These are phyloP conservation scores for Phytophthora macrochlamydospora DNA, from an alignment of 352 stramenopile genomes.

Conservation along the genomic window DNA sequence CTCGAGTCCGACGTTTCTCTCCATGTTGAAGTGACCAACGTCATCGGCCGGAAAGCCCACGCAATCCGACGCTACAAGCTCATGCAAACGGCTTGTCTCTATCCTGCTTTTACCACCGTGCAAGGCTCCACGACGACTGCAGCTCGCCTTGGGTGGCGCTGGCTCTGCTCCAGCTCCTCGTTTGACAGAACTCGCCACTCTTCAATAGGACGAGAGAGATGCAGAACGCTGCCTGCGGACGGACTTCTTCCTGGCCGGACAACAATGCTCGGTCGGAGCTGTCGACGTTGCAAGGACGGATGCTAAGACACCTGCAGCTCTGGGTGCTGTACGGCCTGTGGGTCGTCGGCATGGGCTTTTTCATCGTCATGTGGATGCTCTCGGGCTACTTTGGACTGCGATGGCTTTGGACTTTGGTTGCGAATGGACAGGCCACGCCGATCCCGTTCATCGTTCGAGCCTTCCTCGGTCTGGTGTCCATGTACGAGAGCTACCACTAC, in stretches of 20 bases:
- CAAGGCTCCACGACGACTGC: neutral
- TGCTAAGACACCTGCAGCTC: conserved; percentile 35
- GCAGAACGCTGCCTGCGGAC: conserved; percentile 20
- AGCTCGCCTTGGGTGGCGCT: neutral
- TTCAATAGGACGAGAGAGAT: conserved; percentile 9
- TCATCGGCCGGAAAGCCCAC: neutral
- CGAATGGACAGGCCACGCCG: conserved; percentile 2
- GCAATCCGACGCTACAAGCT: conserved; percentile 1
- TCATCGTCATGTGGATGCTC: conserved; percentile 18
- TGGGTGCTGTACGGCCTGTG: conserved; percentile 37
- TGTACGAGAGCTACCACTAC: conserved; percentile 51
- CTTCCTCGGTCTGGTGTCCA: conserved; percentile 34
- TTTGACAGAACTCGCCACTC: conserved; percentile 10
- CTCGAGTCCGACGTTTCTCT: neutral
- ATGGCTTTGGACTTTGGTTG: conserved; percentile 3
- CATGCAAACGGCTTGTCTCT: neutral
- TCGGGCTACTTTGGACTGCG: conserved; percentile 12
- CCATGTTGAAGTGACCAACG: conserved; percentile 13
- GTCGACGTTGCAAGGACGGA: conserved; percentile 27
- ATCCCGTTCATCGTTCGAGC: conserved; percentile 19
- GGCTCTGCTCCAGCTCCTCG: neutral
- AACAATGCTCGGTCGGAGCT: conserved; percentile 37
- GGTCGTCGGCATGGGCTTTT: conserved; percentile 37
- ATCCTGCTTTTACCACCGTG: neutral
- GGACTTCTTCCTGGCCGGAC: conserved; percentile 17